Evolutionary conservation across 2,329 filamentous ascomycete genomes (phyloP).

Genomic region (Hypoxylon sp.): DNA sequence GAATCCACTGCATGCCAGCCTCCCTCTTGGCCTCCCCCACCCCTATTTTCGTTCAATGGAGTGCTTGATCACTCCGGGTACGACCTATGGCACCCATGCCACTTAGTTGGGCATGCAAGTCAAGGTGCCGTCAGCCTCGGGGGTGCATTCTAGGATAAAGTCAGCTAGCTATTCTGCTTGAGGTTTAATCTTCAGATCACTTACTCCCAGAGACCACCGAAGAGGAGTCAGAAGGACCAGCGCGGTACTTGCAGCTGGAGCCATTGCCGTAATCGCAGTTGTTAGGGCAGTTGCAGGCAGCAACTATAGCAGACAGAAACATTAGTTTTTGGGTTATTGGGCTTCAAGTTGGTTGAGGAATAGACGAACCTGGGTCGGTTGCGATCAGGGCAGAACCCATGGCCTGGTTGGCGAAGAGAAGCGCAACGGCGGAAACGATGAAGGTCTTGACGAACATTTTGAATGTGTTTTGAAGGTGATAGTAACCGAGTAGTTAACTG

Average conservation of each 20-base stretch:
- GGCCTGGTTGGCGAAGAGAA: conserved; percentile 32
- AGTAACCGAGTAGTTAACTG: not conserved
- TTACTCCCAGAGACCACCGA: conserved; percentile 17
- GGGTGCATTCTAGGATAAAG: conserved; percentile 3
- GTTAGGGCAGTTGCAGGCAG: conserved; percentile 32
- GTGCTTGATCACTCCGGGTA: not conserved
- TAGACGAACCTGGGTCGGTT: conserved; percentile 21
- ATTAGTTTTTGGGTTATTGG: not conserved
- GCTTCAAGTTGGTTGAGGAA: not conserved
- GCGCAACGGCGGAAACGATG: conserved; percentile 18
- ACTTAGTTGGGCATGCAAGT: conserved; percentile 8
- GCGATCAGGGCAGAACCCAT: conserved; percentile 24
- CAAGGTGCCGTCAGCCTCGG: not conserved
- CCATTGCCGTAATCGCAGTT: conserved; percentile 21
- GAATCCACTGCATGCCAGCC: not conserved
- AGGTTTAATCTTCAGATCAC: not conserved
- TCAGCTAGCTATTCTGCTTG: not conserved
- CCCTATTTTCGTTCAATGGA: not conserved
- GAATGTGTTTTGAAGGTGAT: conserved; percentile 9
- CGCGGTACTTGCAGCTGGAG: conserved; percentile 21
- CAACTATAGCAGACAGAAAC: conserved; percentile 3
- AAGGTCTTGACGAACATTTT: conserved; percentile 33
- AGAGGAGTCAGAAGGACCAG: conserved; percentile 9
- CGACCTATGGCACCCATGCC: not conserved
- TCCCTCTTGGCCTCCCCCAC: not conserved